Conservation (phyloP, 2,329 filamentous ascomycete genomes). For the Ramichloridium luteum region DNA sequence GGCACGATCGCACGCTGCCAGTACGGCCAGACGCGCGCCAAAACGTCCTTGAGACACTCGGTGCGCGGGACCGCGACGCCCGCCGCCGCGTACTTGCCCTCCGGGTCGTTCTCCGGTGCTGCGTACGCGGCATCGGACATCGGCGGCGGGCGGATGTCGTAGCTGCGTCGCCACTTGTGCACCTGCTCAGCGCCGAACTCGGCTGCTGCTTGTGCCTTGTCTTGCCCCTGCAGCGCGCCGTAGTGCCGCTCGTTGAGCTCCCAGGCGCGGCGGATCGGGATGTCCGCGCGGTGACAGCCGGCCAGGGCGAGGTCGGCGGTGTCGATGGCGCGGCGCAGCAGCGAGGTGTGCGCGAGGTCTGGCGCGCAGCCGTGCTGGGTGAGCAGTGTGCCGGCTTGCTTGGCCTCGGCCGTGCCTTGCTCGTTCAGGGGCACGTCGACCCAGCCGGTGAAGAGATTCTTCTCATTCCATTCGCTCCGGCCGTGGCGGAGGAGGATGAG, state of each 20-base stretch:
- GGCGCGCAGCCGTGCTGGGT: constrained; percentile 6
- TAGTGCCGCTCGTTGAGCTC: constrained; percentile 8
- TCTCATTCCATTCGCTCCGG: constrained; percentile 10
- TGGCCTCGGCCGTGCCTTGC: constrained; percentile 8
- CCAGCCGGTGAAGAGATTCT: constrained; percentile 12
- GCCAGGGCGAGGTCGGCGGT: constrained; percentile 7
- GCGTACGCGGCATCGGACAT: constrained; percentile 7
- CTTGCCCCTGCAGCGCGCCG: constrained; percentile 7
- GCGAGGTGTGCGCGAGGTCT: constrained; percentile 7
- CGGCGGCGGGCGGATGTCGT: constrained; percentile 3
- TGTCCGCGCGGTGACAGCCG: constrained; percentile 6
- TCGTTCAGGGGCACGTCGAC: constrained; percentile 10
- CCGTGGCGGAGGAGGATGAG: constrained; percentile 12
- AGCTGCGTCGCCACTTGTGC: constrained; percentile 5
- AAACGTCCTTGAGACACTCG: constrained; percentile 9
- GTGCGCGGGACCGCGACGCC: constrained; percentile 6
- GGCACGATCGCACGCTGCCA: constrained; percentile 6
- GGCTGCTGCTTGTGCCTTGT: constrained; percentile 6
- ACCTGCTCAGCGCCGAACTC: constrained; percentile 8
- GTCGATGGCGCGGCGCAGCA: constrained; percentile 8
- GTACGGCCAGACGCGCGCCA: constrained; percentile 7
- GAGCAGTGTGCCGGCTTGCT: constrained; percentile 8
- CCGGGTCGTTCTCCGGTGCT: constrained; percentile 6
- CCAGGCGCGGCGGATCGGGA: constrained; percentile 6
- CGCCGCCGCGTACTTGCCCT: constrained; percentile 5